These are phyloP conservation scores for Prunus davidiana DNA, from an alignment of 306 rosid species.

Conservation along the genomic window DNA sequence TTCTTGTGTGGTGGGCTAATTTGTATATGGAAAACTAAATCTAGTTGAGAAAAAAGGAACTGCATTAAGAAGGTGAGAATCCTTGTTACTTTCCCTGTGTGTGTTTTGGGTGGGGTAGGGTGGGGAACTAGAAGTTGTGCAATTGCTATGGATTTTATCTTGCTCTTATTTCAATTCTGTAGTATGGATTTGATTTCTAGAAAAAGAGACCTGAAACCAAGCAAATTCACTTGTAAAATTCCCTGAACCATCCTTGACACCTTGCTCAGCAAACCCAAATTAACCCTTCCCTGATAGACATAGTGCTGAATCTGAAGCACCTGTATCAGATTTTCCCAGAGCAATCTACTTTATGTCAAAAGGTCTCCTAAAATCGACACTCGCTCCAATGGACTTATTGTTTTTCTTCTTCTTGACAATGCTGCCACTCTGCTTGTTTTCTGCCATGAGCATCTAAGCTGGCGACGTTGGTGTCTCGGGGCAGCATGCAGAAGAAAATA, in stretches of 20 bases:
- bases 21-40: background rate
- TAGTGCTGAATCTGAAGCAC: background rate
- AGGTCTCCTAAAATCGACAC: background rate
- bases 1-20: background rate
- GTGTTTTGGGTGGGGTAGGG: too few species aligned
- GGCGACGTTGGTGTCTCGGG: background rate
- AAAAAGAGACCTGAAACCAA: background rate
- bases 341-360: background rate
- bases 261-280: background rate
- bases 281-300: background rate
- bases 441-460: background rate
- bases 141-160: background rate
- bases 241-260: background rate
- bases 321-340: background rate
- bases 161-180: background rate
- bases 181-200: background rate
- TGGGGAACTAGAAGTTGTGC: too few species aligned
- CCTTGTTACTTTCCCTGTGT: background rate
- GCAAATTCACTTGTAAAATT: background rate
- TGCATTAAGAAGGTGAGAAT: background rate
- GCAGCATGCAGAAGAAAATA: background rate
- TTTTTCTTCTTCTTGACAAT: background rate
- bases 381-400: background rate
- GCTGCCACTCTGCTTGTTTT: background rate
- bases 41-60: background rate